Evolutionary conservation across 2,329 filamentous ascomycete species (phyloP), one percentile per base, ranked within the genome.

Genomic region (Colletotrichum melonis): DNA sequence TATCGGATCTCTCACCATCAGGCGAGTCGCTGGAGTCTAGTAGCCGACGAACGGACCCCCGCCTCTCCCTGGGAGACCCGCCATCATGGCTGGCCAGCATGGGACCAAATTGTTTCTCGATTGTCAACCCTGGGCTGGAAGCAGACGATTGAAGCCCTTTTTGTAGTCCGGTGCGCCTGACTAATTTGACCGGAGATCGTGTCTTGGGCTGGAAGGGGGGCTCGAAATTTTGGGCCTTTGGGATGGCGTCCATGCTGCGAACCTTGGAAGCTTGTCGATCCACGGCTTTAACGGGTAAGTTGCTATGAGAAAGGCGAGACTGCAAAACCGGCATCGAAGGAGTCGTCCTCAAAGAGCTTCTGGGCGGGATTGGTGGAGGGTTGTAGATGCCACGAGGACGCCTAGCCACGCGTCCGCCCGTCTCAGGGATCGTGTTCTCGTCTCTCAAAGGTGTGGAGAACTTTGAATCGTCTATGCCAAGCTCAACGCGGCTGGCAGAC

Each of bases 271-370:
- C 54, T 26, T 35, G 26, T 71, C 57, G 1, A 56, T 35, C 19
- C 35, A 70, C 26, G 56, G 32, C 32, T 35, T 35, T 60, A 12
- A 71, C 35, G 5, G 67, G 60, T 28, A 66, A 24, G 14, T 71
- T 70, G 56, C 22, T 71, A 9, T 62, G 67, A 19, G 67, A 49
- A 55, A 32, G 5, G 12, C 56, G 67, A 28, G 46, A 4, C 32
- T 65, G 56, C 14, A 73, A 30, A 5, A 71, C 12, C 14, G 72
- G 68, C 68, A 72, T 63, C n/a, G 72, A 74, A 6, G 72, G 72
- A 4, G 35, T 26, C 1, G 69, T 22, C 22, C 72, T 62, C 12
- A 74, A 22, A 30, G 72, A 72, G 52, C 63, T 72, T 11, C 69
- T 66, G 32, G 63, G 63, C 14, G 72, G 72, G n/a, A 74, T 72